phyloP scores from a whole-genome alignment of 2,329 filamentous ascomycete species.

The Aspergillus vadensis region DNA sequence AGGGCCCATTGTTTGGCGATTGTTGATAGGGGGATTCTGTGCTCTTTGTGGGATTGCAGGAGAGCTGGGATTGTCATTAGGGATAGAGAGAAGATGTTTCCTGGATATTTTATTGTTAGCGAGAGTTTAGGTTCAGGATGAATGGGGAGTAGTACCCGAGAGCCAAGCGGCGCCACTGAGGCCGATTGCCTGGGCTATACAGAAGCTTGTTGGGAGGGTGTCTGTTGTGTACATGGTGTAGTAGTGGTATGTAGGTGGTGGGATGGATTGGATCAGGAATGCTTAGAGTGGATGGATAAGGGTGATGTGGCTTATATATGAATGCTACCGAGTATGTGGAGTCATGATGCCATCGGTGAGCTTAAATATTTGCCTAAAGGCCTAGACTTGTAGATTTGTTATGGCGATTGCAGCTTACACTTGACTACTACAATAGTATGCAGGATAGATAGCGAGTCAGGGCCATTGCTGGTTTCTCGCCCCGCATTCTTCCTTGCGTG shows the following conservation, averaged over 20 bases:
- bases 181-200: conserved; percentile 31
- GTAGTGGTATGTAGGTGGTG: background rate
- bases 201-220: conserved; percentile 24
- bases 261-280: background rate
- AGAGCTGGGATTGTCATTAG: conserved; percentile 28
- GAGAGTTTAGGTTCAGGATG: background rate
- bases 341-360: conserved; percentile 12
- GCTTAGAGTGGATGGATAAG: background rate
- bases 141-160: conserved; percentile 24
- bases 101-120: conserved; percentile 12
- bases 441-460: too few species aligned
- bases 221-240: conserved; percentile 15
- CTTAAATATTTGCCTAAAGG: background rate
- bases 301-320: conserved; percentile 1
- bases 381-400: too few species aligned
- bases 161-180: conserved; percentile 35
- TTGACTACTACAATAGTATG: background rate
- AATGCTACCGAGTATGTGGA: too few species aligned
- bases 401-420: too few species aligned
- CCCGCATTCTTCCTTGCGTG: background rate
- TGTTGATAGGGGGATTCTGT: conserved; percentile 9
- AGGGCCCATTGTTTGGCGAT: conserved; percentile 22
- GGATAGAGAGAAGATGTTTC: conserved; percentile 33
- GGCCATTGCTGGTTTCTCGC: background rate
- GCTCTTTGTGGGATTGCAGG: conserved; percentile 19